phyloP scores from a whole-genome alignment of 345 rosid species.

The Gossypium mustelinum region DNA sequence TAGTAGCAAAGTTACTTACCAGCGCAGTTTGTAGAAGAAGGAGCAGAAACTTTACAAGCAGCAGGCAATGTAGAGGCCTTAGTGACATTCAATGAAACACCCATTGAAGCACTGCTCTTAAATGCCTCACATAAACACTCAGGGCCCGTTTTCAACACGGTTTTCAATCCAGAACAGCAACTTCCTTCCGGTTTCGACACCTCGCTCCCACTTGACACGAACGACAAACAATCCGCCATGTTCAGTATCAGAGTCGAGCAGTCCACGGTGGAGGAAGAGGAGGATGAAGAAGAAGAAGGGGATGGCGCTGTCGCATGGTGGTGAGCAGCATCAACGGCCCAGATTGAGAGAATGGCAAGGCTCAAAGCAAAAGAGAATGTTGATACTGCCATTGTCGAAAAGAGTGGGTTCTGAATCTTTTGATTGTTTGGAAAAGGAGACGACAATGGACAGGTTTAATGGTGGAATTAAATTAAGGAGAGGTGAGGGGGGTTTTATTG shows the following conservation, averaged over 20 bases:
- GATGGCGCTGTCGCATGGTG: conserved; percentile 36
- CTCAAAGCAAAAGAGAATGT: background rate
- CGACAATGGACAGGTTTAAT: background rate
- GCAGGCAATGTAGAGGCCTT: conserved; percentile 73
- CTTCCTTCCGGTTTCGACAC: conserved; percentile 49
- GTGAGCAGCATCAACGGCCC: conserved; percentile 16
- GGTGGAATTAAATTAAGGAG: background rate
- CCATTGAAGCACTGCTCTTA: conserved; percentile 65
- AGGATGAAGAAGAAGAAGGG: conserved; percentile 26
- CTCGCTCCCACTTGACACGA: conserved; percentile 62
- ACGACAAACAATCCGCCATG: conserved; percentile 76
- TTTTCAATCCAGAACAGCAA: conserved; percentile 81
- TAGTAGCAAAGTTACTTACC: conserved; percentile 32
- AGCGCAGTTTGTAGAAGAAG: conserved; percentile 60
- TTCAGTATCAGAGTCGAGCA: conserved; percentile 54
- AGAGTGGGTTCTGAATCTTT: background rate
- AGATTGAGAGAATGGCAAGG: conserved; percentile 20
- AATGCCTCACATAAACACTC: conserved; percentile 81
- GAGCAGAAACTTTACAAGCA: conserved; percentile 75
- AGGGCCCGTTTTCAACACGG: conserved; percentile 57
- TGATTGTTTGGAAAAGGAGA: background rate
- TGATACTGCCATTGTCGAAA: conserved; percentile 18
- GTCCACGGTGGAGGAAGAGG: conserved; percentile 37
- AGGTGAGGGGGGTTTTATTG: background rate
- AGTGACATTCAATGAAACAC: conserved; percentile 65